These are phyloP conservation scores for Komagataella mondaviorum DNA, from an alignment of 805 yeast species.

Conservation along the genomic window DNA sequence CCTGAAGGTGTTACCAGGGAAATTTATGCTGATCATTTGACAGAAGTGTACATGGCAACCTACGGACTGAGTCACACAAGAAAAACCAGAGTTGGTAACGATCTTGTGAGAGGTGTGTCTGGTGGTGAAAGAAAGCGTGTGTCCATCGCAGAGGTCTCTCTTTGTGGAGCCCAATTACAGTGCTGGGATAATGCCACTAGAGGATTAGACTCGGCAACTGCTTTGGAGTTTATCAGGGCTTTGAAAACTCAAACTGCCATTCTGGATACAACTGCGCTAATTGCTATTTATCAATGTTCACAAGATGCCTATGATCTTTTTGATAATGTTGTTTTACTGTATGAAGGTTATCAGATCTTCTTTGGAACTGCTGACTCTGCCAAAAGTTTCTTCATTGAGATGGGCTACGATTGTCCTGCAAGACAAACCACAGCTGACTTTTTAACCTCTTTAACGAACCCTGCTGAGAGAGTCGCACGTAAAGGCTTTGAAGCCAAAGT, in stretches of 20 bases:
- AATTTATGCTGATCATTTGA: slow-evolving; percentile 36
- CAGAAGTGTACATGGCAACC: slow-evolving; percentile 39
- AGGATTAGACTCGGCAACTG: slow-evolving; percentile 62
- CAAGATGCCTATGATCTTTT: slow-evolving; percentile 29
- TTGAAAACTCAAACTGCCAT: slow-evolving; percentile 40
- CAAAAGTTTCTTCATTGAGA: slow-evolving; percentile 22
- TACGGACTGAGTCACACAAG: slow-evolving; percentile 35
- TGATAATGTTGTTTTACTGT: slow-evolving; percentile 25
- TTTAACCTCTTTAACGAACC: slow-evolving; percentile 21
- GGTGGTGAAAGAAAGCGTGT: slow-evolving; percentile 61
- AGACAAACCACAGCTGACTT: slow-evolving; percentile 35
- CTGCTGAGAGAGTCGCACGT: slow-evolving; percentile 14
- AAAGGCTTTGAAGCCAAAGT: slow-evolving; percentile 21
- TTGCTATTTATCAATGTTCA: slow-evolving; percentile 36
- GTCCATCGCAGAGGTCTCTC: slow-evolving; percentile 41
- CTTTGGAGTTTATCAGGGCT: slow-evolving; percentile 47
- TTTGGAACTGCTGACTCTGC: slow-evolving; percentile 23
- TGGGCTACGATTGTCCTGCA: slow-evolving; percentile 32
- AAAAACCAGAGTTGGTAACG: slow-evolving; percentile 50
- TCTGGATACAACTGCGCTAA: slow-evolving; percentile 33
- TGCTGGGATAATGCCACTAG: slow-evolving; percentile 63
- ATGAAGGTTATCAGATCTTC: slow-evolving; percentile 30
- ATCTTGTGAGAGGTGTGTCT: slow-evolving; percentile 48
- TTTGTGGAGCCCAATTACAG: slow-evolving; percentile 26
- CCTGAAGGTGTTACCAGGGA: slow-evolving; percentile 46